Conservation (phyloP, 2,329 filamentous ascomycete species). For the Zasmidium cellare region DNA sequence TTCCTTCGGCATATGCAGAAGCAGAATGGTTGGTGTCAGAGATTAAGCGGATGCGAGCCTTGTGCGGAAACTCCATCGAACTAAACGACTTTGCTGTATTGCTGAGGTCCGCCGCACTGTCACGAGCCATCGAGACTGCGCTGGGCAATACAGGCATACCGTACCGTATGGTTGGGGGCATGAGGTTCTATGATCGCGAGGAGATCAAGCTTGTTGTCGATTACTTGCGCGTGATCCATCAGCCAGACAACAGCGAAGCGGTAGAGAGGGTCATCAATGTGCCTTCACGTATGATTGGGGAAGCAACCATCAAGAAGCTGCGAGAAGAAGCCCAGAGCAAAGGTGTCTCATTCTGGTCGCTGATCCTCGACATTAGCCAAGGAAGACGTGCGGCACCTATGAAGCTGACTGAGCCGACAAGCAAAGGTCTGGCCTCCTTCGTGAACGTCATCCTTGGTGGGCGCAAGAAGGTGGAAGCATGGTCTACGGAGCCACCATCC, state of each 20-base stretch:
- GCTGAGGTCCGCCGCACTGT: slow-evolving; percentile 79
- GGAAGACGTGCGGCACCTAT: slow-evolving; percentile 53
- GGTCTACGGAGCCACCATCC: slow-evolving; percentile 37
- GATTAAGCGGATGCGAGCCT: slow-evolving; percentile 66
- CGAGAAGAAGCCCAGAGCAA: slow-evolving; percentile 73
- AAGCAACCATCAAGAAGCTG: slow-evolving; percentile 71
- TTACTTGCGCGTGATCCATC: slow-evolving; percentile 81
- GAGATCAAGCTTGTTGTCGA: slow-evolving; percentile 87
- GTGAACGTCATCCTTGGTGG: slow-evolving; percentile 61
- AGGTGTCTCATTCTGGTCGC: slow-evolving; percentile 70
- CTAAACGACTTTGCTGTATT: slow-evolving; percentile 82
- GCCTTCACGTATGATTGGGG: slow-evolving; percentile 78
- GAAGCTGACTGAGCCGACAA: slow-evolving; percentile 56
- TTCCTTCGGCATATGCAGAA: slow-evolving; percentile 70
- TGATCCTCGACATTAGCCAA: slow-evolving; percentile 63
- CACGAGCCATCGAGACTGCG: slow-evolving; percentile 79
- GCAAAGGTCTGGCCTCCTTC: slow-evolving; percentile 59
- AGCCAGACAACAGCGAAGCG: slow-evolving; percentile 85
- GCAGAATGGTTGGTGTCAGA: slow-evolving; percentile 88
- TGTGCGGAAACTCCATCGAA: slow-evolving; percentile 72
- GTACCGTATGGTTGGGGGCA: slow-evolving; percentile 90
- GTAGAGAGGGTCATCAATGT: slow-evolving; percentile 81
- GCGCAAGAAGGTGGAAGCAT: slow-evolving; percentile 54
- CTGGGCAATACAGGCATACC: slow-evolving; percentile 78
- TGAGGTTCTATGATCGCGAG: slow-evolving; percentile 85